Conservation (phyloP, 2,329 filamentous ascomycete species). For the Fusarium sarcochroum region DNA sequence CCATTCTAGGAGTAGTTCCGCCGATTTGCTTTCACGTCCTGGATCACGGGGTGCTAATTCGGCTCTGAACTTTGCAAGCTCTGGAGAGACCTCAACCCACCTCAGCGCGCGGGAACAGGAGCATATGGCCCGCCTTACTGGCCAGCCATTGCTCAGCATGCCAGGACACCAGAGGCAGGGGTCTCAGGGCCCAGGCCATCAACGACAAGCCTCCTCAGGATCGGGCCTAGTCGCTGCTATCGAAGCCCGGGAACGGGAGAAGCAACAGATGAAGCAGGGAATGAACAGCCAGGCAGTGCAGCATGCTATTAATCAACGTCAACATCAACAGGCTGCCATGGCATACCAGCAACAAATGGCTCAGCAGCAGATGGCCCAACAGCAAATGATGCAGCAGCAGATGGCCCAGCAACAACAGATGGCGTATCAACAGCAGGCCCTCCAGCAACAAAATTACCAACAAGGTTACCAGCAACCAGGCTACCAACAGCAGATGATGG, state of each 20-base stretch:
- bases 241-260: constrained; percentile 83
- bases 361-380: constrained; percentile 48
- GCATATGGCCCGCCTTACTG: constrained; percentile 86
- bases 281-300: constrained; percentile 60
- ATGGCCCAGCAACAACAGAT: constrained; percentile 52
- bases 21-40: constrained; percentile 65
- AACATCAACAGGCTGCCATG: constrained; percentile 37
- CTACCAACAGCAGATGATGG: constrained; percentile 48
- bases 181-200: constrained; percentile 66
- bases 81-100: constrained; percentile 62
- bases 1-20: constrained; percentile 61
- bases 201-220: constrained; percentile 65
- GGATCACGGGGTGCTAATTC: constrained; percentile 71
- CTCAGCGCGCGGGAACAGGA: constrained; percentile 92
- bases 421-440: constrained; percentile 64
- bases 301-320: constrained; percentile 40
- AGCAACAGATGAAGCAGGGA: constrained; percentile 77
- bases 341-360: constrained; percentile 67
- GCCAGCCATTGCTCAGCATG: constrained; percentile 80
- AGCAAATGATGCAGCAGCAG: constrained; percentile 45
- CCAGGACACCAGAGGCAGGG: constrained; percentile 65
- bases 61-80: constrained; percentile 63
- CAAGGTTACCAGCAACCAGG: constrained; percentile 43
- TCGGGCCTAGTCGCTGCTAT: constrained; percentile 83
- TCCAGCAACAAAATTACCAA: constrained; percentile 49